Conservation (phyloP, 169 alveolate genomes). For the Amoebophrya sp. region DNA sequence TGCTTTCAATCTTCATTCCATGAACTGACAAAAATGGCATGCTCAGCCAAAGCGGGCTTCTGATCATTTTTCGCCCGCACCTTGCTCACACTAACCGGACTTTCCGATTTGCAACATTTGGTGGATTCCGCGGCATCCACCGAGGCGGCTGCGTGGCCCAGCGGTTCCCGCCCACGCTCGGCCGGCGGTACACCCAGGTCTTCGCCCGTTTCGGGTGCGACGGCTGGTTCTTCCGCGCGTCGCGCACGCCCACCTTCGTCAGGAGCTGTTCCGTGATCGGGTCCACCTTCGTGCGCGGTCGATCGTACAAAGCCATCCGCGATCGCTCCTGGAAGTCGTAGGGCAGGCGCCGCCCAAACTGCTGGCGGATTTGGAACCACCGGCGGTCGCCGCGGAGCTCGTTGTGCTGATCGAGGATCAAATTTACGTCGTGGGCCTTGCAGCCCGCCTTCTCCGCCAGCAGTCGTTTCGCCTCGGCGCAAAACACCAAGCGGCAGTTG, state of each 20-base stretch:
- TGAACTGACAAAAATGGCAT: too few relatives aligned
- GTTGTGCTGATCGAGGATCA: not conserved
- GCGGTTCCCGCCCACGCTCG: not conserved
- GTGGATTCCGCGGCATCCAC: not conserved
- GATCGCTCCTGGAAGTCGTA: not conserved
- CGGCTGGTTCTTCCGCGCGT: not conserved
- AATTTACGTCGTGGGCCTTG: not conserved
- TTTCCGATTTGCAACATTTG: too few relatives aligned
- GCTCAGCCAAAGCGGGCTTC: too few relatives aligned
- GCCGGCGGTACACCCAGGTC: constrained; percentile 5
- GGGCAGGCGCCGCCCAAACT: not conserved
- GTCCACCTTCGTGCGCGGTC: not conserved
- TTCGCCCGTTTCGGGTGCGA: not conserved
- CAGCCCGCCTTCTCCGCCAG: not conserved
- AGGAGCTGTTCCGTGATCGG: too few relatives aligned
- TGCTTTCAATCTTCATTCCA: too few relatives aligned
- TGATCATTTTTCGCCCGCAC: too few relatives aligned
- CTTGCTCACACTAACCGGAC: too few relatives aligned
- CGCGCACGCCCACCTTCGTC: too few relatives aligned
- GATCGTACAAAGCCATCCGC: not conserved
- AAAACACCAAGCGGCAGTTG: not conserved
- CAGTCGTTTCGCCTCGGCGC: not conserved
- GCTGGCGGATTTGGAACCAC: not conserved
- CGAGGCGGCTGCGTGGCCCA: not conserved
- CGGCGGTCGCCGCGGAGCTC: constrained; percentile 20